Percentiles rank a stretch among this genome's conserved stretches.
Evolutionary conservation across 1,284 basidiomycete genomes (phyloP).

Genomic region (Trichosporon inkin): DNA sequence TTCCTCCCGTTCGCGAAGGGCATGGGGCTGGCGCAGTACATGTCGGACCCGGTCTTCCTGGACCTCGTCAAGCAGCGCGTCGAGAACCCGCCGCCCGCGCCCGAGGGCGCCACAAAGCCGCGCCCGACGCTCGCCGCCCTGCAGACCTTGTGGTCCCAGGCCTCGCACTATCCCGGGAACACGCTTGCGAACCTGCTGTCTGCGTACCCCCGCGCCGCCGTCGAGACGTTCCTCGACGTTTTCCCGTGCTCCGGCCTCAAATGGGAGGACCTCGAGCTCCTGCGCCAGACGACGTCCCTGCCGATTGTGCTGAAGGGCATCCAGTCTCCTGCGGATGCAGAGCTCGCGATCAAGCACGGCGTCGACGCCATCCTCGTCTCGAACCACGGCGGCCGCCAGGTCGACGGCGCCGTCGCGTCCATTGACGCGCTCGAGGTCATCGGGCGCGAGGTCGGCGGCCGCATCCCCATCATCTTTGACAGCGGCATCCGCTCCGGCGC

Average conservation of each 20-base stretch:
- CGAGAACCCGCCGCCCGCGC: neutral
- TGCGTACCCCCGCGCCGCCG: slow-evolving; percentile 9
- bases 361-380: slow-evolving; percentile 72
- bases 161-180: slow-evolving; percentile 15
- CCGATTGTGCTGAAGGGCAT: slow-evolving; percentile 65
- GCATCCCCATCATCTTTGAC: slow-evolving; percentile 65
- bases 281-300: slow-evolving; percentile 12
- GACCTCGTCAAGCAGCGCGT: slow-evolving; percentile 12
- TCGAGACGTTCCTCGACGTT: slow-evolving; percentile 22
- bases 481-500: slow-evolving; percentile 71
- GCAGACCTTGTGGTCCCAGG: slow-evolving; percentile 9
- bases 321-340: slow-evolving; percentile 62
- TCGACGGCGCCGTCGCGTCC: slow-evolving; percentile 71
- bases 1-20: slow-evolving; percentile 17
- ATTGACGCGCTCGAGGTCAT: slow-evolving; percentile 61
- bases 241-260: slow-evolving; percentile 15
- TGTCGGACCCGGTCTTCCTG: slow-evolving; percentile 19
- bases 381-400: slow-evolving; percentile 77
- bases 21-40: slow-evolving; percentile 20
- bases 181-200: slow-evolving; percentile 10
- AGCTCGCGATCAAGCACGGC: slow-evolving; percentile 60
- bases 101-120: neutral
- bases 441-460: slow-evolving; percentile 50
- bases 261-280: slow-evolving; percentile 17
- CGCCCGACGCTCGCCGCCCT: slow-evolving; percentile 12